Conservation (phyloP, 352 stramenopile genomes). For the Lagenidium giganteum region DNA sequence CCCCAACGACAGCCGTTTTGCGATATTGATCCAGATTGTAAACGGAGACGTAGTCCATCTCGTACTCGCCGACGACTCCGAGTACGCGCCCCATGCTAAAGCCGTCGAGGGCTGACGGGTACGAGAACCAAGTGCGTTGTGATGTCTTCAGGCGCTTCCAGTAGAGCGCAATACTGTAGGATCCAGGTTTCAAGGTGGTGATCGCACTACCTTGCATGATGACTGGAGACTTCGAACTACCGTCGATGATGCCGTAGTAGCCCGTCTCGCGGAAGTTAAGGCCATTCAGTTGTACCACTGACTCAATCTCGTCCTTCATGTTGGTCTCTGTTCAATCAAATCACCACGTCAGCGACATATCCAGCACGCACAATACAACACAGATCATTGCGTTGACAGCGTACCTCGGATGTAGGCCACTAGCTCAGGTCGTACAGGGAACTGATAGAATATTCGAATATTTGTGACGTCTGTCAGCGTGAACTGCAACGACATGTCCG, state of each 20-base stretch:
- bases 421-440: conserved; percentile 54
- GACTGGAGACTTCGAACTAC: conserved; percentile 48
- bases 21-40: conserved; percentile 48
- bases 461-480: conserved; percentile 35
- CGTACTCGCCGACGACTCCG: conserved; percentile 40
- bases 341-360: conserved; percentile 1
- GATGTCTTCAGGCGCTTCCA: conserved; percentile 51
- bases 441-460: conserved; percentile 69
- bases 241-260: conserved; percentile 49
- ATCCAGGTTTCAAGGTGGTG: conserved; percentile 53
- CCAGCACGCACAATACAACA: background rate
- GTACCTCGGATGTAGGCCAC: conserved; percentile 46
- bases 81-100: conserved; percentile 68
- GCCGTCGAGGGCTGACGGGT: conserved; percentile 47
- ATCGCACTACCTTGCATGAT: conserved; percentile 57
- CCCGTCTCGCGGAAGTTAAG: conserved; percentile 63
- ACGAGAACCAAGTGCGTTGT: conserved; percentile 58
- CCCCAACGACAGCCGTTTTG: conserved; percentile 15
- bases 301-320: conserved; percentile 59
- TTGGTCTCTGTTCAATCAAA: conserved; percentile 31
- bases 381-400: too few relatives aligned
- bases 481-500: conserved; percentile 51
- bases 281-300: conserved; percentile 56
- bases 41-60: conserved; percentile 40
- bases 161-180: conserved; percentile 51